Percentiles rank a stretch among this genome's conserved stretches.
Conservation (phyloP, 371 early-diverging fungal genomes). For the Saksenaea oblongispora region DNA sequence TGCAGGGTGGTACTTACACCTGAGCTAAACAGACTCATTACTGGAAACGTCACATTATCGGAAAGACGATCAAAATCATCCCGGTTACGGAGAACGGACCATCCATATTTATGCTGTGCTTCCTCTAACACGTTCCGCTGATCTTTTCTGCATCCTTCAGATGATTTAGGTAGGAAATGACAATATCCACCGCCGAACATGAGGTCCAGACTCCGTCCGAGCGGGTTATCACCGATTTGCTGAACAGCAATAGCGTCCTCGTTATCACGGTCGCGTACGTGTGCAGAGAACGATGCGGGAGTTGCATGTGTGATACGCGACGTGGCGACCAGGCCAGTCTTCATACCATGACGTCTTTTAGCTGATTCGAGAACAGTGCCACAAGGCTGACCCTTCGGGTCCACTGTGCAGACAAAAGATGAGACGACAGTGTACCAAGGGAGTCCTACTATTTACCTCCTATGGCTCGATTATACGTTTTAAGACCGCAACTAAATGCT, state of each 20-base stretch:
- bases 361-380: slow-evolving; percentile 93
- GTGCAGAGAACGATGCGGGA: slow-evolving; percentile 76
- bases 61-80: slow-evolving; percentile 61
- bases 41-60: slow-evolving; percentile 57
- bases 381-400: slow-evolving; percentile 67
- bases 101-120: slow-evolving; percentile 57
- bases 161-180: slow-evolving; percentile 71
- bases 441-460: slow-evolving; percentile 50
- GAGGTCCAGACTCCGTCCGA: slow-evolving; percentile 79
- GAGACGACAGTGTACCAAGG: background rate
- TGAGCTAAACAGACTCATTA: slow-evolving; percentile 73
- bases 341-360: slow-evolving; percentile 64
- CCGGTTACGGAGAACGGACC: slow-evolving; percentile 54
- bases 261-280: slow-evolving; percentile 72
- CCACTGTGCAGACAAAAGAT: slow-evolving; percentile 34
- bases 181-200: slow-evolving; percentile 91
- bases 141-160: slow-evolving; percentile 74
- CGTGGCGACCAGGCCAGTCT: slow-evolving; percentile 89
- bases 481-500: slow-evolving; percentile 82
- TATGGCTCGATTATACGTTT: slow-evolving; percentile 88
- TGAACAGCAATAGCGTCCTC: slow-evolving; percentile 83
- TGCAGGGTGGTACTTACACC: slow-evolving; percentile 36
- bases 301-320: slow-evolving; percentile 91
- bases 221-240: slow-evolving; percentile 80
- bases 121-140: slow-evolving; percentile 61